phyloP scores from a whole-genome alignment of 169 alveolate species.

The Eimeria brunetti region DNA sequence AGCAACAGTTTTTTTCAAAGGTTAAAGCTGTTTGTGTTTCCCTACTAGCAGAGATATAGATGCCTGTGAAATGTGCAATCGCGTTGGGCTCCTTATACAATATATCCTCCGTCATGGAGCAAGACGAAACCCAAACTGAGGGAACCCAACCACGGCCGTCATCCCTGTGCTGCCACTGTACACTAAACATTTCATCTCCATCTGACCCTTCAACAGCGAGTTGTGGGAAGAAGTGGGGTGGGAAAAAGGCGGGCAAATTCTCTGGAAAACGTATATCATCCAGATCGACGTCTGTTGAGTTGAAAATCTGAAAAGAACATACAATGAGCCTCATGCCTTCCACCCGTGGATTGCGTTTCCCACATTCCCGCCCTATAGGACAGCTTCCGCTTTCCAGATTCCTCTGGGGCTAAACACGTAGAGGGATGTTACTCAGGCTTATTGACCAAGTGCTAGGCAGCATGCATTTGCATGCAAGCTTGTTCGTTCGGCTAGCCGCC shows the following conservation, averaged over 20 bases:
- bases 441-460: background rate
- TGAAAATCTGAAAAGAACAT: background rate
- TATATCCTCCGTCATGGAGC: background rate
- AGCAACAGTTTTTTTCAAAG: background rate
- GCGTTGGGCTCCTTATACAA: background rate
- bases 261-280: background rate
- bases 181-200: background rate
- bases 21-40: background rate
- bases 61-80: background rate
- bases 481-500: background rate
- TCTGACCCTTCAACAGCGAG: background rate
- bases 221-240: conserved; percentile 51
- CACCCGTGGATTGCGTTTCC: background rate
- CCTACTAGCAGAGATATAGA: conserved; percentile 48
- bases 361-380: background rate
- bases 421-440: background rate
- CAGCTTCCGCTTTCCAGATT: background rate
- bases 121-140: conserved; percentile 8
- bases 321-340: background rate
- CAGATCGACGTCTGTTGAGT: conserved; percentile 7
- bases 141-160: conserved; percentile 49
- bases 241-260: conserved; percentile 24
- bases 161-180: conserved; percentile 43
- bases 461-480: background rate
- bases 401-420: background rate